Base-by-base conservation (phyloP, 441 rosid species). In the Kokia cookei region DNA sequence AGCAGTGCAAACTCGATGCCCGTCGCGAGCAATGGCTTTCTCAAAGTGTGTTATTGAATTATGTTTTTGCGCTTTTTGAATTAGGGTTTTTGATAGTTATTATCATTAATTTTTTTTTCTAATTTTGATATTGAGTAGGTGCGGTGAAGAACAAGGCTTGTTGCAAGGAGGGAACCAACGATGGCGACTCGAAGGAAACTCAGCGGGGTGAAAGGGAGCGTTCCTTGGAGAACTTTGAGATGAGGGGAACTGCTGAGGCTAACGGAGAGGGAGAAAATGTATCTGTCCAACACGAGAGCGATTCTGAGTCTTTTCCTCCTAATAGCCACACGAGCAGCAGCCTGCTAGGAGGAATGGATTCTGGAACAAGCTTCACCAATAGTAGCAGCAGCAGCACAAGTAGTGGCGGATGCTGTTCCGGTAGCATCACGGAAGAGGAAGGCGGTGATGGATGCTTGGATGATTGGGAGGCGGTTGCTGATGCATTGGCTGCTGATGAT, bases 11-110 rank as follows among this genome's bases (percentile, higher is more conserved):
- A 85, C 87, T 92, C 1, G 97, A 92, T 80, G 95, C 88, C 17
- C 97, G 98, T 63, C 95, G 98, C 22, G 97, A 92, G 83, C 98
- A 94, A 83, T 94, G 97, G 97, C 98, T 94, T 75, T 89, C 98
- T 76, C 97, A 87, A 87, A 91, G 98, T 92, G 76, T 61, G 40
- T 61, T 32, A 32, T 61, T 15, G 65, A 12, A 5, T 32, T 51
- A 27, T 57, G 14, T 5, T 12, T 26, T 26, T 19, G 81, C 64
- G 5, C 47, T 43, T 53, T 69, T 55, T 13, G 37, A 12, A 51
- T 37, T 55, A 6, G 26, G 3, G 27, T 15, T 57, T 51, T 48
- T 27, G 3, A 12, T 59, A 1, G 11, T 47, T 5, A 4, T 5
- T 42, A 2, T 11, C 5, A 13, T 32, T 71, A 2, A 68, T 69